phyloP scores from a whole-genome alignment of 495 filamentous ascomycete species.

The Hypoxylon fragiforme region DNA sequence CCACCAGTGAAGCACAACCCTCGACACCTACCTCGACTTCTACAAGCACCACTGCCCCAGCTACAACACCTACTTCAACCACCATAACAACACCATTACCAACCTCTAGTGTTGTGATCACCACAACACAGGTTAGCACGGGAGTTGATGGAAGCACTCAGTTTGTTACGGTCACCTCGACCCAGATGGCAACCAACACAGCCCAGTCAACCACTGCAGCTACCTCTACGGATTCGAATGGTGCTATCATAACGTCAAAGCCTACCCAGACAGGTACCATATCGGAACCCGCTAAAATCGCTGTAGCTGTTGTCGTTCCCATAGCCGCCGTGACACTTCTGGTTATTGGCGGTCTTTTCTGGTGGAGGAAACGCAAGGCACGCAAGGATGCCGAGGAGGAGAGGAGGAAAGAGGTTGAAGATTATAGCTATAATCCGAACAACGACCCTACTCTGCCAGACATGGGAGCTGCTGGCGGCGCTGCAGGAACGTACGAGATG shows the following conservation, averaged over 20 bases:
- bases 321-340: constrained; percentile 86
- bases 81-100: constrained; percentile 37
- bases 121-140: constrained; percentile 32
- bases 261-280: constrained; percentile 49
- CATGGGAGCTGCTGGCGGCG: constrained; percentile 53
- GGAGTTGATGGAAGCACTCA: constrained; percentile 24
- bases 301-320: constrained; percentile 91
- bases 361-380: constrained; percentile 86
- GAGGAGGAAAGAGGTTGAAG: constrained; percentile 90
- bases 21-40: constrained; percentile 27
- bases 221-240: constrained; percentile 33
- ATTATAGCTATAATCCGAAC: constrained; percentile 96
- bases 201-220: constrained; percentile 18
- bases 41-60: constrained; percentile 31
- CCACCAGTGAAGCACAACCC: constrained; percentile 1
- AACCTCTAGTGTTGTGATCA: constrained; percentile 25
- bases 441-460: constrained; percentile 81
- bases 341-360: constrained; percentile 71
- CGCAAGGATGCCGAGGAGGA: constrained; percentile 84
- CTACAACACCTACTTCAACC: constrained; percentile 24
- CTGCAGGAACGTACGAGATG: constrained; percentile 66
- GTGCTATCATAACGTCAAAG: constrained; percentile 38
- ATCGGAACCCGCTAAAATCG: constrained; percentile 69
- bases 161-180: constrained; percentile 33
- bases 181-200: constrained; percentile 15